Evolutionary conservation across 257 asterid species (phyloP).

Genomic region (Solanum lignicaule): DNA sequence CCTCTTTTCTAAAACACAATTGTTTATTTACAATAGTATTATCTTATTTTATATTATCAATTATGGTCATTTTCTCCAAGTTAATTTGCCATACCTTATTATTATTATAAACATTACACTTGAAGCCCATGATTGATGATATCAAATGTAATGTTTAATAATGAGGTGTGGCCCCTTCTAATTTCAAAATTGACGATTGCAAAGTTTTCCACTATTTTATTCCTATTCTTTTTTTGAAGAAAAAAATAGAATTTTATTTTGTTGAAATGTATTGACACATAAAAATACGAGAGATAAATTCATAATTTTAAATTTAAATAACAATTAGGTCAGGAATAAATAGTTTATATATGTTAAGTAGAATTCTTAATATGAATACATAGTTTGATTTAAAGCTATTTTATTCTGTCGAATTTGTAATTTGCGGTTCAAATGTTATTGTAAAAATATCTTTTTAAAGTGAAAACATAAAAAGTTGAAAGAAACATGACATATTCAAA

Average conservation of each 20-base stretch:
- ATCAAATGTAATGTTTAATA: background rate
- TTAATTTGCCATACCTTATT: background rate
- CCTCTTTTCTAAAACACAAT: background rate
- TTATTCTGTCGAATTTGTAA: accelerated
- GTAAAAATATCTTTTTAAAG: background rate
- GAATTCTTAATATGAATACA: background rate
- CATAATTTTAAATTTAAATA: background rate
- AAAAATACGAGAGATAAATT: background rate
- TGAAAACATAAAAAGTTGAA: background rate
- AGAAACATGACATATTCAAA: background rate
- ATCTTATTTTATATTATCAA: background rate
- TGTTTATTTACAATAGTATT: background rate
- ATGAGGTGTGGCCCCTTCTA: background rate
- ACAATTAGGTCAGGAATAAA: accelerated
- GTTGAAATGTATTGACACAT: background rate
- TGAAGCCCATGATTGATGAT: background rate
- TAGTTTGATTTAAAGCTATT: accelerated
- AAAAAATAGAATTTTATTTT: background rate
- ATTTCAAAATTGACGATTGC: background rate
- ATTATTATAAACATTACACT: background rate
- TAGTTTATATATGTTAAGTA: background rate
- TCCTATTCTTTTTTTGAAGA: background rate
- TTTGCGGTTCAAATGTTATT: accelerated
- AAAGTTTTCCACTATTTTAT: background rate
- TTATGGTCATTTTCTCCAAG: background rate